Percentiles rank a stretch among this genome's conserved stretches.
Evolutionary conservation across 139 green algal genomes (phyloP).

Genomic region (Tetraselmis striata): DNA sequence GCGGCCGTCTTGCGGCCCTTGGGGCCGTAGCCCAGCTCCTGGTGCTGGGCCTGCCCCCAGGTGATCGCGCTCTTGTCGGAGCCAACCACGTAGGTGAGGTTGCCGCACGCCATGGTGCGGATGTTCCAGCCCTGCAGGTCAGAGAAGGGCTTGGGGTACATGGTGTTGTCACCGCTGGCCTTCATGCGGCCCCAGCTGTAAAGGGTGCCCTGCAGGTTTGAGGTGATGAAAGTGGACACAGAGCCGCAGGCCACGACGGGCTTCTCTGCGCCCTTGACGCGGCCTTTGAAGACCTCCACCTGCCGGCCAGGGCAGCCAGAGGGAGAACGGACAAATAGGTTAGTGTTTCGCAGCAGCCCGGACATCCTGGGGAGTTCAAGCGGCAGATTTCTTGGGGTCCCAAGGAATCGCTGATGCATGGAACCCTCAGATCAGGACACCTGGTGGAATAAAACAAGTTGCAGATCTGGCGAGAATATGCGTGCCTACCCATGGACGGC

Average conservation of each 20-base stretch:
- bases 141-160: conserved; percentile 73
- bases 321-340: too few species aligned
- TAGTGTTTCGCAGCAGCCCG: too few species aligned
- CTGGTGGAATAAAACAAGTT: too few species aligned
- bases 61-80: conserved; percentile 74
- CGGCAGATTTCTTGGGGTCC: too few species aligned
- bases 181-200: conserved; percentile 92
- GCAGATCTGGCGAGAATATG: too few species aligned
- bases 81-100: conserved; percentile 63
- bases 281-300: conserved; percentile 33
- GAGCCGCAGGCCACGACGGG: conserved; percentile 27
- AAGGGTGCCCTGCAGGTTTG: conserved; percentile 62
- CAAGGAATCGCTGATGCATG: too few species aligned
- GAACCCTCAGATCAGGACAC: too few species aligned
- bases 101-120: conserved; percentile 67
- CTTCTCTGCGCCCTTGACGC: conserved; percentile 11
- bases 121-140: conserved; percentile 84
- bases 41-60: conserved; percentile 71
- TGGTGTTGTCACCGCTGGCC: conserved; percentile 77
- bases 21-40: conserved; percentile 84
- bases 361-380: too few species aligned
- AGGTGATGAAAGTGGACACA: conserved; percentile 61
- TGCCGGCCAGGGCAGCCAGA: conserved; percentile 7
- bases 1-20: conserved; percentile 83
- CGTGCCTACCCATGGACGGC: too few species aligned